phyloP scores from a whole-genome alignment of 2,329 filamentous ascomycete genomes.

The Ophiocordyceps camponoti-floridani region DNA sequence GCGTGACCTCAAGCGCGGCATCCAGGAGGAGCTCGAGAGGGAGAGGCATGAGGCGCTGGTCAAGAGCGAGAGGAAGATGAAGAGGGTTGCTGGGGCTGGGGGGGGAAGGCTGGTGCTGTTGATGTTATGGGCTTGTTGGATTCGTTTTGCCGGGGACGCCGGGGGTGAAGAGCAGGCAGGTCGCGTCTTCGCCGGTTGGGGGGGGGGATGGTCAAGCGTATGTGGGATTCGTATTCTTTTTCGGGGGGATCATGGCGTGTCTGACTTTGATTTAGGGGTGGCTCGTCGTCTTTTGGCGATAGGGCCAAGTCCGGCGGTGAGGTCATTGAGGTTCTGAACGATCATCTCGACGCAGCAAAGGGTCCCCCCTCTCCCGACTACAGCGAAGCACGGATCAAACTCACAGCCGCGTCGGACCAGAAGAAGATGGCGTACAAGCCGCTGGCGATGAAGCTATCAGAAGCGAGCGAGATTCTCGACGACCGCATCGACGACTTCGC shows the following conservation, averaged over 20 bases:
- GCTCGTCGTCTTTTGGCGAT: constrained; percentile 42
- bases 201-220: not conserved
- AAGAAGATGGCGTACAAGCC: constrained; percentile 86
- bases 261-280: constrained; percentile 4
- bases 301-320: constrained; percentile 68
- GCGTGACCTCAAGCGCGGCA: constrained; percentile 65
- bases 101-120: constrained; percentile 18
- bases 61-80: constrained; percentile 44
- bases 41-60: constrained; percentile 45
- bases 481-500: constrained; percentile 87
- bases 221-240: constrained; percentile 7
- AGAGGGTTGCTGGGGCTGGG: constrained; percentile 41
- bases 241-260: no score
- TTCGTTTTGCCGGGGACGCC: constrained; percentile 48
- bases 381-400: constrained; percentile 59
- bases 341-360: constrained; percentile 47
- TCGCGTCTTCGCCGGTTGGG: not conserved
- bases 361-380: no score
- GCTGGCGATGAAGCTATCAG: constrained; percentile 85
- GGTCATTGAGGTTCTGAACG: constrained; percentile 67
- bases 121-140: constrained; percentile 81
- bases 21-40: constrained; percentile 70
- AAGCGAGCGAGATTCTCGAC: constrained; percentile 83
- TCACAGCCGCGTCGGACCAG: constrained; percentile 72
- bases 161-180: constrained; percentile 4